These are phyloP conservation scores for Colletotrichum falcatum DNA, from an alignment of 2,329 filamentous ascomycete genomes.

Conservation along the genomic window DNA sequence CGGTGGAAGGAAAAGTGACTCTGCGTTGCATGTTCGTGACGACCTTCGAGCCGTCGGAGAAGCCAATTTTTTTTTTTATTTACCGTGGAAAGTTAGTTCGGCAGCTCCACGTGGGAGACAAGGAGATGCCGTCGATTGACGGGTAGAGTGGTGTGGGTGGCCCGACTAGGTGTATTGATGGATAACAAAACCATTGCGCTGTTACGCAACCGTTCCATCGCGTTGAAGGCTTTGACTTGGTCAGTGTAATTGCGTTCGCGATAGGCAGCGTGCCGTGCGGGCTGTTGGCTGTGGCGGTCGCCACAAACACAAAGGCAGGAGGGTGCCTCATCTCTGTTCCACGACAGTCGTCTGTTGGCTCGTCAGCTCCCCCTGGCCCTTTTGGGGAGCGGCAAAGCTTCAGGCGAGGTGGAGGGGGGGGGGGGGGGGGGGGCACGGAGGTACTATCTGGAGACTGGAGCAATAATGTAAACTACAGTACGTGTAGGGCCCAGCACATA, in stretches of 20 bases:
- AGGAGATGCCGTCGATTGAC: constrained; percentile 24
- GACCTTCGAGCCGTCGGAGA: constrained; percentile 2
- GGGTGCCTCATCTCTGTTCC: constrained; percentile 29
- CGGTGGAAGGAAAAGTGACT: neutral
- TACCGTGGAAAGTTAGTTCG: constrained; percentile 17
- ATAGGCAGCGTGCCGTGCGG: neutral
- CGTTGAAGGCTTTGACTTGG: neutral
- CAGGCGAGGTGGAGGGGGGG: constrained; percentile 6
- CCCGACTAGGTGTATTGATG: neutral
- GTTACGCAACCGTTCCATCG: neutral
- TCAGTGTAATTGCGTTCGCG: constrained; percentile 2
- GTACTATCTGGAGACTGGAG: constrained; percentile 10
- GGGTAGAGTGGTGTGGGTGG: constrained; percentile 4
- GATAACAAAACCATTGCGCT: constrained; percentile 7
- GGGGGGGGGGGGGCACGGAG: neutral
- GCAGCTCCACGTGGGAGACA: constrained; percentile 36
- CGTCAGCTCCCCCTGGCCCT: constrained; percentile 5
- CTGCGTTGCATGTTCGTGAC: neutral
- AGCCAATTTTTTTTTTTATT: neutral
- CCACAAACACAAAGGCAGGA: neutral
- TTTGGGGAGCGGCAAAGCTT: constrained; percentile 24
- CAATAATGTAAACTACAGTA: neutral
- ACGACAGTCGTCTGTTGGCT: constrained; percentile 7
- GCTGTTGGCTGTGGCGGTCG: neutral
- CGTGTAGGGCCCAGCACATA: constrained; percentile 13